A percentile compares a stretch with the other conserved stretches of the same genome.
Conservation (phyloP, 2,329 filamentous ascomycete genomes). For the Teratosphaeria viscida region DNA sequence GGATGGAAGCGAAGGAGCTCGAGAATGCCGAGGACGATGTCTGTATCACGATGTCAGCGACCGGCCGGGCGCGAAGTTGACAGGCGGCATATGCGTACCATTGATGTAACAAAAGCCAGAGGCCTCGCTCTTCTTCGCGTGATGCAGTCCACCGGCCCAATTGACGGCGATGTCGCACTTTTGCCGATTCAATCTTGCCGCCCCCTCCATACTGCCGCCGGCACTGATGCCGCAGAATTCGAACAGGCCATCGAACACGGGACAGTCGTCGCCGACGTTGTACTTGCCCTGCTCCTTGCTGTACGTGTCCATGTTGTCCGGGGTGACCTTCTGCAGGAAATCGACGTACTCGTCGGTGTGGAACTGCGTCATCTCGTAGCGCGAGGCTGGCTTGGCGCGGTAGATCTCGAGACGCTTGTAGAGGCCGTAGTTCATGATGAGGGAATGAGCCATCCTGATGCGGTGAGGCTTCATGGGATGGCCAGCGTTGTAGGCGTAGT, state of each 20-base stretch:
- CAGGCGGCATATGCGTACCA: constrained; percentile 19
- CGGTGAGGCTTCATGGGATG: constrained; percentile 59
- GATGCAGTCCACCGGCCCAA: constrained; percentile 40
- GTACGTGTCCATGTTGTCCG: constrained; percentile 95
- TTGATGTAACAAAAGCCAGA: constrained; percentile 41
- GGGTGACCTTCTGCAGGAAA: constrained; percentile 76
- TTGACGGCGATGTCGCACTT: constrained; percentile 57
- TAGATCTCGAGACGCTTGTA: constrained; percentile 67
- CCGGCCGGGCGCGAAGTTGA: not conserved
- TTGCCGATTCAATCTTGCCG: constrained; percentile 54
- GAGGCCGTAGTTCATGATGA: constrained; percentile 64
- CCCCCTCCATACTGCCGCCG: constrained; percentile 60
- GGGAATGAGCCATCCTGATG: constrained; percentile 53
- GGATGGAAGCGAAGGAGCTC: constrained; percentile 55
- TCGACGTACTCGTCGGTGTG: constrained; percentile 65
- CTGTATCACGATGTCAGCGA: constrained; percentile 24
- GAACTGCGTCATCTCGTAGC: constrained; percentile 63
- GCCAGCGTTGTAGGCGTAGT: constrained; percentile 85
- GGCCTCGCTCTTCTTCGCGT: constrained; percentile 40
- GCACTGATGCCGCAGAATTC: constrained; percentile 63
- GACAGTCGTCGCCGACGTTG: constrained; percentile 54
- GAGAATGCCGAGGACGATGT: constrained; percentile 57
- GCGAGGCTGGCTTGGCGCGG: constrained; percentile 40
- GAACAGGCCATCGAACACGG: constrained; percentile 60
- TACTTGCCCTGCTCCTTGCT: constrained; percentile 77